Conservation (phyloP, 148 eudicot genomes). For the Persicaria tinctoria region DNA sequence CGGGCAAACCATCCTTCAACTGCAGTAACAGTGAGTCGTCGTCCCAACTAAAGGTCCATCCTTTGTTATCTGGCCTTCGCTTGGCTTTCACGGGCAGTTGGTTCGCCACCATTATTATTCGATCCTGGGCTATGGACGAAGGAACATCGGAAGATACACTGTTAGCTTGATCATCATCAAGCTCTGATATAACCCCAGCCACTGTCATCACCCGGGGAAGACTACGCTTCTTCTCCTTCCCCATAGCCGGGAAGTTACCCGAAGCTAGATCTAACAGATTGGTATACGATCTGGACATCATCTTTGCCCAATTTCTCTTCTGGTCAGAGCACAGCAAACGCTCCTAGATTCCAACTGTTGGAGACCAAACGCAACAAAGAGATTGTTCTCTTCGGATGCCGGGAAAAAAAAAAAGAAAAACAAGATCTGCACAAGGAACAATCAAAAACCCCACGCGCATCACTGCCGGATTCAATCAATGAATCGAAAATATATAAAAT, state of each 20-base stretch:
- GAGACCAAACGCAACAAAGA: not conserved
- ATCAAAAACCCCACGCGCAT: not conserved
- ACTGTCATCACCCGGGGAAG: conserved; percentile 53
- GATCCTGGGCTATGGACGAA: conserved; percentile 39
- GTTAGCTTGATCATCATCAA: conserved; percentile 50
- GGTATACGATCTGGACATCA: conserved; percentile 67
- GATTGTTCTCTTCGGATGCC: not conserved
- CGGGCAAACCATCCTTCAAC: conserved; percentile 52
- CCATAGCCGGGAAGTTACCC: conserved; percentile 57
- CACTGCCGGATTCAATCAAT: not conserved
- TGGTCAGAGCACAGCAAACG: not conserved
- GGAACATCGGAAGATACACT: conserved; percentile 51
- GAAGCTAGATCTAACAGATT: conserved; percentile 58
- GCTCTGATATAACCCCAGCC: conserved; percentile 50
- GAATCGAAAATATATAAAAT: no score
- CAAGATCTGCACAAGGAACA: conserved; percentile 18
- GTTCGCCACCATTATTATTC: conserved; percentile 53
- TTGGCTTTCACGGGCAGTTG: conserved; percentile 49
- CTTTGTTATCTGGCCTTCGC: conserved; percentile 51
- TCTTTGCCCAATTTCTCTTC: conserved; percentile 18
- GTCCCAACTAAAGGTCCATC: conserved; percentile 60
- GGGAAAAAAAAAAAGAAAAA: not conserved
- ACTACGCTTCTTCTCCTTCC: conserved; percentile 38
- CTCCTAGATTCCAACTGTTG: not conserved
- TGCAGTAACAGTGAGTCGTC: conserved; percentile 47